phyloP scores from a whole-genome alignment of 2,329 filamentous ascomycete species.

The Calonectria crousiana region DNA sequence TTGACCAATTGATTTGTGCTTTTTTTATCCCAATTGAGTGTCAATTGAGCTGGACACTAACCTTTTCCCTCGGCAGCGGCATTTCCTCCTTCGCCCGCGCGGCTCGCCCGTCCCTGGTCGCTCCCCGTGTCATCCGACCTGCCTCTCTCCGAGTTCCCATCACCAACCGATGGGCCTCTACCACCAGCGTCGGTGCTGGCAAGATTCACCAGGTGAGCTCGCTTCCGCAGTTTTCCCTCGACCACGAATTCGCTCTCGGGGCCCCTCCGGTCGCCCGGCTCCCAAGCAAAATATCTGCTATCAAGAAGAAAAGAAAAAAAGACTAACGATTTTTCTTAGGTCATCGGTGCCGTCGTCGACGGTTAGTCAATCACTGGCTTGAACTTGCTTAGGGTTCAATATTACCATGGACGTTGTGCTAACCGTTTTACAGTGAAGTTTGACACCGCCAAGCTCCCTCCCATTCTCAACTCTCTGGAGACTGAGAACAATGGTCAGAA shows the following conservation, averaged over 20 bases:
- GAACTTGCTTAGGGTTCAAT: conserved; percentile 26
- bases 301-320: conserved; percentile 3
- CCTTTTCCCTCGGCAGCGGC: conserved; percentile 64
- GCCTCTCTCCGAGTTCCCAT: conserved; percentile 66
- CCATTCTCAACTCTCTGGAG: conserved; percentile 97
- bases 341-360: conserved; percentile 99
- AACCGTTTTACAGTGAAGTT: conserved; percentile 83
- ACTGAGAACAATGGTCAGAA: conserved; percentile 93
- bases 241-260: conserved; percentile 12
- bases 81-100: conserved; percentile 74
- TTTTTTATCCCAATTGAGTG: conserved; percentile 57
- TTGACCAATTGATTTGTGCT: conserved; percentile 41
- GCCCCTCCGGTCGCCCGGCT: conserved; percentile 40
- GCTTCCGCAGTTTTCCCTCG: conserved; percentile 10
- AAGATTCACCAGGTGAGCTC: conserved; percentile 76
- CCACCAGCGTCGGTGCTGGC: conserved; percentile 69
- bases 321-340: conserved; percentile 66
- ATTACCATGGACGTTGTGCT: conserved; percentile 33
- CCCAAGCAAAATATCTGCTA: conserved; percentile 17
- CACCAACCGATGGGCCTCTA: conserved; percentile 71
- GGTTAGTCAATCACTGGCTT: conserved; percentile 70
- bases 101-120: conserved; percentile 71
- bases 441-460: conserved; percentile 90
- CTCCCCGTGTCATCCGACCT: conserved; percentile 69
- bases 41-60: conserved; percentile 59